Evolutionary conservation across 192 early-diverging fungal genomes (phyloP).

Genomic region (Gamsiella multidivaricata): DNA sequence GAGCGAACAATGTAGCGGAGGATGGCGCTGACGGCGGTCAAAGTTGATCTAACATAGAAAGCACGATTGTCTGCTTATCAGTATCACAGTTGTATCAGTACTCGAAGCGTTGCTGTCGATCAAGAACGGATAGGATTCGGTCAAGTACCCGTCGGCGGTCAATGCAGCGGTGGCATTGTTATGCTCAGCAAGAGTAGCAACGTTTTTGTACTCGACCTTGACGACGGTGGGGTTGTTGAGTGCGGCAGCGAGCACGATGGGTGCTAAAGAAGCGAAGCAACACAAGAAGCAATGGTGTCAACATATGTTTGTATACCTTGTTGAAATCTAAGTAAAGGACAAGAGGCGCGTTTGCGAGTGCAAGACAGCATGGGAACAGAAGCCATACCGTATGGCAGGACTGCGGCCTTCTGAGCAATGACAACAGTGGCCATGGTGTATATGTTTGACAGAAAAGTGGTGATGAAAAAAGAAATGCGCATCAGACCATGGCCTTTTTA

Average conservation of each 20-base stretch:
- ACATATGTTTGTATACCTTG: too few relatives aligned
- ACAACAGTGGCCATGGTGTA: slow-evolving; percentile 61
- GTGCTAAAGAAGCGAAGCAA: slow-evolving; percentile 44
- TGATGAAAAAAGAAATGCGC: not conserved
- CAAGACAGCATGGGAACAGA: too few relatives aligned
- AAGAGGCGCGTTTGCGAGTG: slow-evolving; percentile 1
- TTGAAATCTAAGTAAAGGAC: too few relatives aligned
- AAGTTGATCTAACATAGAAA: slow-evolving; percentile 22
- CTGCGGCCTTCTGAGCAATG: slow-evolving; percentile 68
- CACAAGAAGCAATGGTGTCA: not conserved
- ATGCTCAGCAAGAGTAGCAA: slow-evolving; percentile 46
- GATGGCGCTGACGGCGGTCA: slow-evolving; percentile 41
- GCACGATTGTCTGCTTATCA: too few relatives aligned
- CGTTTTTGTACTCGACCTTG: slow-evolving; percentile 64
- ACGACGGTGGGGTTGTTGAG: slow-evolving; percentile 56
- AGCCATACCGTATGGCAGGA: slow-evolving; percentile 62
- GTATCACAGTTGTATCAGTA: too few relatives aligned
- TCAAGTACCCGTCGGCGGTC: slow-evolving; percentile 46
- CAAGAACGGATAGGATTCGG: too few relatives aligned
- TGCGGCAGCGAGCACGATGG: slow-evolving; percentile 61
- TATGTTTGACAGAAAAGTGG: slow-evolving; percentile 7
- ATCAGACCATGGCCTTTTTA: not conserved
- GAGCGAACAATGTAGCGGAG: slow-evolving; percentile 48
- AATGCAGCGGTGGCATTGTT: slow-evolving; percentile 40
- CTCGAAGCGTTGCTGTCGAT: too few relatives aligned